Evolutionary conservation across 805 yeast genomes (phyloP).

Genomic region (Teunomyces cretensis): DNA sequence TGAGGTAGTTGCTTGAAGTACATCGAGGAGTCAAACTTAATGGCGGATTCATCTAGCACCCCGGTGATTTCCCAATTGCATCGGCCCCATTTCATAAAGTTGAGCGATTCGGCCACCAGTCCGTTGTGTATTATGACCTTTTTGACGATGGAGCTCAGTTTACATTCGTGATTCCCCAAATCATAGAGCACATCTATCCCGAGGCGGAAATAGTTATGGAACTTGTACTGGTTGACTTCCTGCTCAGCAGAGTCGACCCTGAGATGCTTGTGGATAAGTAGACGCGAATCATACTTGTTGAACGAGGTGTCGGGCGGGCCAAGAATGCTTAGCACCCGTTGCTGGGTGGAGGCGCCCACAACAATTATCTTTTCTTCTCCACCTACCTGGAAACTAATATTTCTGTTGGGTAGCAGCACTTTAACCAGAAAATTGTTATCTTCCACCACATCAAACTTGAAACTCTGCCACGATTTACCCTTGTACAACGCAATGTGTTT

Average conservation of each 20-base stretch:
- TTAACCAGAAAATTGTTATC: not conserved
- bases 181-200: conserved; percentile 58
- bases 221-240: conserved; percentile 27
- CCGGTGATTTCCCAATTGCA: conserved; percentile 43
- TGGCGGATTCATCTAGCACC: conserved; percentile 5
- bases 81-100: conserved; percentile 54
- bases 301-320: conserved; percentile 61
- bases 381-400: not conserved
- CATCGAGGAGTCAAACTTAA: conserved; percentile 24
- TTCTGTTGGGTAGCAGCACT: not conserved
- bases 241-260: not conserved
- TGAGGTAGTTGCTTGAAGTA: conserved; percentile 31
- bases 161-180: conserved; percentile 19
- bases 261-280: conserved; percentile 40
- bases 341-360: conserved; percentile 49
- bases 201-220: conserved; percentile 55
- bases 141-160: conserved; percentile 23
- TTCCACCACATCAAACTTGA: conserved; percentile 13
- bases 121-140: conserved; percentile 55
- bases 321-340: conserved; percentile 43
- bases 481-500: conserved; percentile 38
- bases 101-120: conserved; percentile 46
- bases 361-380: not conserved
- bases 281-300: conserved; percentile 44
- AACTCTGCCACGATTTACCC: conserved; percentile 33